Evolutionary conservation across 2,329 filamentous ascomycete genomes (phyloP), one percentile per base, ranked within the genome.

Genomic region (Cercospora zeae-maydis): DNA sequence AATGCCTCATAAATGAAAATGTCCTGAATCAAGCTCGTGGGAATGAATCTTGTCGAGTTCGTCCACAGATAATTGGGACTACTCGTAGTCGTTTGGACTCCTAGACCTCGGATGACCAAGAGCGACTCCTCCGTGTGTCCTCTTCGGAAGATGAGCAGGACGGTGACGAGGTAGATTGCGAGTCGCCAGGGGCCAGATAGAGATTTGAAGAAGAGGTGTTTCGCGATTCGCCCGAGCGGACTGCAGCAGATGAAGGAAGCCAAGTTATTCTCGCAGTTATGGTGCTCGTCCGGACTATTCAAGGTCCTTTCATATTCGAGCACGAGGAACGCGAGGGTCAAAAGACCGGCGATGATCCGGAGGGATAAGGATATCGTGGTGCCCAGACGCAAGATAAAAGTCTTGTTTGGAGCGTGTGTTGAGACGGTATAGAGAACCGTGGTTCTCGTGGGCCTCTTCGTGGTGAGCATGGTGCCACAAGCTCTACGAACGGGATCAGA

Each of bases 1-100:
- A 98, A 98, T 3, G 93, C 95, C 80, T 99, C 95, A 75, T 97
- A 92, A 56, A 99, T 90, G 59, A 97, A 86, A 61, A 99, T 88
- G 75, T 99, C 95, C 74, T 91, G 91, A 62, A 99, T 96, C 77
- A 91, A 88, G 49, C 89, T 90, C 0, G 93, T 96, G 0, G 95
- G 93, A 63, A 99, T 98, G 76, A 91, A 91, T 55, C 87, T 80
- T n/a, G 86, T 89, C 1, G 83, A 81, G 2, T 84, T 78, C 8
- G 81, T 80, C 37, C 82, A 82, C 6, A 93, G 81, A 71, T 91
- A 92, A 8, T 87, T 89, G 1, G 83, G 77, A 8, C 88, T 87
- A 30, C 86, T 88, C 1, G 88, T 89, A 7, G 86, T 88, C 2
- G 92, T 97, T 80, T 99, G 95, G 58, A 99, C 88, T 7, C 95